Evolutionary conservation across 176 grass and related monocot species (phyloP).

Genomic region (Miscanthus lutarioriparius): DNA sequence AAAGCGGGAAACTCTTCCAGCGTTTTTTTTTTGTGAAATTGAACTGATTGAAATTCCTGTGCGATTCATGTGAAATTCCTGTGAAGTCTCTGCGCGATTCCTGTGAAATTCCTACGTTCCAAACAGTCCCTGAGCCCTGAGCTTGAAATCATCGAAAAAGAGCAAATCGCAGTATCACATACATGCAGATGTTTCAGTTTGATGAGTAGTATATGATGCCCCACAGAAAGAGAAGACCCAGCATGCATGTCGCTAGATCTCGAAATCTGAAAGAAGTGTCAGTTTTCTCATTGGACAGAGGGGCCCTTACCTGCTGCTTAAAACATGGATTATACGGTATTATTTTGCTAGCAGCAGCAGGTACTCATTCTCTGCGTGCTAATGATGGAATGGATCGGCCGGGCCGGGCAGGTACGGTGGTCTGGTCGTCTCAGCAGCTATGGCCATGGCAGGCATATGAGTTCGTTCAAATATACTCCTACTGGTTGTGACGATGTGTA

Average conservation of each 20-base stretch:
- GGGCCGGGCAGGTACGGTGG: no score
- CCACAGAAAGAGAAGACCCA: neutral
- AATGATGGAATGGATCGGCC: neutral
- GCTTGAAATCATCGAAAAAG: neutral
- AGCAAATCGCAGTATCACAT: neutral
- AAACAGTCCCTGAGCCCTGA: no score
- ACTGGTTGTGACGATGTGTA: neutral
- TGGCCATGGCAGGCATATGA: neutral
- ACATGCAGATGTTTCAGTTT: slow-evolving; percentile 19
- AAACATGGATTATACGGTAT: neutral
- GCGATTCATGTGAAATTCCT: no score
- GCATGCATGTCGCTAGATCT: slow-evolving; percentile 6
- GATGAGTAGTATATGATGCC: neutral
- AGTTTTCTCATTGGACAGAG: slow-evolving; percentile 15
- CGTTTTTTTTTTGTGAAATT: no score
- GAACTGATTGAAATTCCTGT: no score
- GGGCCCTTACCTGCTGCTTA: neutral
- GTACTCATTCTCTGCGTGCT: neutral
- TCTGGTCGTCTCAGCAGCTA: neutral
- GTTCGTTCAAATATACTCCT: neutral
- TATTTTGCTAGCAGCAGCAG: neutral
- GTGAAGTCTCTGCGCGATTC: no score
- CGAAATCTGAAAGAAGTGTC: slow-evolving; percentile 18
- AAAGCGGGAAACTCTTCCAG: no score
- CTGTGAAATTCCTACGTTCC: no score